Conservation (phyloP, 306 rosid genomes). For the Alnus rubra region DNA sequence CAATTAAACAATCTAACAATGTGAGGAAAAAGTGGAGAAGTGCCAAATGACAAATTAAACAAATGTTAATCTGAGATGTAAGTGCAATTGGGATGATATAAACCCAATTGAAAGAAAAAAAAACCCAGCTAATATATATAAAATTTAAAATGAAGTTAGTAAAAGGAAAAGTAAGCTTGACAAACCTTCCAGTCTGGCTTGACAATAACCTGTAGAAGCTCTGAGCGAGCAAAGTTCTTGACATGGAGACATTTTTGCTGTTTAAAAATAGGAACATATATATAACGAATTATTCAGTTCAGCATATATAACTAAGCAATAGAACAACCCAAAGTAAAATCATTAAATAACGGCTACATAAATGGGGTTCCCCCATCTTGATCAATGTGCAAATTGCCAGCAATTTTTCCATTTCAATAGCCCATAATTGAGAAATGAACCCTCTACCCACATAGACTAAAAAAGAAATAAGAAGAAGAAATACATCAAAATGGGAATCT, state of each 20-base stretch:
- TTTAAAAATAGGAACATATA: slow-evolving; percentile 29
- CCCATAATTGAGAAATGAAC: not conserved
- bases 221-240: slow-evolving; percentile 42
- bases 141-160: not conserved
- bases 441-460: not conserved
- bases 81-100: not conserved
- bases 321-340: slow-evolving; percentile 23
- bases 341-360: slow-evolving; percentile 15
- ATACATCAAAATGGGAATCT: not conserved
- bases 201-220: slow-evolving; percentile 53
- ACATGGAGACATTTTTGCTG: slow-evolving; percentile 33
- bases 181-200: slow-evolving; percentile 46
- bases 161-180: not conserved
- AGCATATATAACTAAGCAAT: not conserved
- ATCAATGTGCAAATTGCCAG: not conserved
- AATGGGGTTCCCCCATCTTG: not conserved
- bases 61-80: not conserved
- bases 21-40: not conserved
- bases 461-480: not conserved
- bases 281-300: slow-evolving; percentile 13
- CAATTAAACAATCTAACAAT: not conserved
- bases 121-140: not conserved
- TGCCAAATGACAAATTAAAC: not conserved
- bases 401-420: not conserved
- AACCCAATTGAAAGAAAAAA: not conserved